These are phyloP conservation scores for Mortierella sp. DNA, from an alignment of 371 early-diverging fungal species.

Conservation along the genomic window DNA sequence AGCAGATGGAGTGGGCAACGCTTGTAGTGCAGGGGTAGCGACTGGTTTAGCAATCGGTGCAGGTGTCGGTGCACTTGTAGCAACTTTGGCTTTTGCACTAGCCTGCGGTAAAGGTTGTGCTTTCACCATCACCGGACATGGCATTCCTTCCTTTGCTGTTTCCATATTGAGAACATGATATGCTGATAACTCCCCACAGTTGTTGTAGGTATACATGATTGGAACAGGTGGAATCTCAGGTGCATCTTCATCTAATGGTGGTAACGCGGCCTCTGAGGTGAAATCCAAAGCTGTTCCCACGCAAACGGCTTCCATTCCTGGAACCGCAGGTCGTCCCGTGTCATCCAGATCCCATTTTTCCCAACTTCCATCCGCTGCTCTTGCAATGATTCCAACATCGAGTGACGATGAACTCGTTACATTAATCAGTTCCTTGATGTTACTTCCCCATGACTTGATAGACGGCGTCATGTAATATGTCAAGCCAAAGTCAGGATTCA, in stretches of 20 bases:
- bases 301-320: constrained; percentile 16
- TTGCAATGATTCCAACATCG: constrained; percentile 27
- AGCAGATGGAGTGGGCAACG: too few species aligned
- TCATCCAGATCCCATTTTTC: constrained; percentile 38
- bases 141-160: constrained; percentile 14
- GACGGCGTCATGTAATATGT: constrained; percentile 34
- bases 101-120: constrained; percentile 12
- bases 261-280: constrained; percentile 22
- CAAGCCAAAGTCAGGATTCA: constrained; percentile 12
- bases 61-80: neutral
- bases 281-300: constrained; percentile 38
- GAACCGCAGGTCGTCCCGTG: constrained; percentile 18
- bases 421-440: constrained; percentile 24
- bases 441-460: constrained; percentile 27
- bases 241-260: constrained; percentile 37
- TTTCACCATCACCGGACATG: constrained; percentile 30
- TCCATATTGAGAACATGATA: constrained; percentile 27
- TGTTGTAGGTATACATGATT: constrained; percentile 34
- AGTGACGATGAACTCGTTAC: constrained; percentile 22
- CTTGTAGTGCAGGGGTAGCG: neutral
- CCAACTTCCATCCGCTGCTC: constrained; percentile 27
- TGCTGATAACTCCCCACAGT: constrained; percentile 24
- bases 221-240: constrained; percentile 30
- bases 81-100: constrained; percentile 7
- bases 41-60: neutral